phyloP scores from a whole-genome alignment of 768 basidiomycete genomes.

The Tricholoma hemisulphureum region DNA sequence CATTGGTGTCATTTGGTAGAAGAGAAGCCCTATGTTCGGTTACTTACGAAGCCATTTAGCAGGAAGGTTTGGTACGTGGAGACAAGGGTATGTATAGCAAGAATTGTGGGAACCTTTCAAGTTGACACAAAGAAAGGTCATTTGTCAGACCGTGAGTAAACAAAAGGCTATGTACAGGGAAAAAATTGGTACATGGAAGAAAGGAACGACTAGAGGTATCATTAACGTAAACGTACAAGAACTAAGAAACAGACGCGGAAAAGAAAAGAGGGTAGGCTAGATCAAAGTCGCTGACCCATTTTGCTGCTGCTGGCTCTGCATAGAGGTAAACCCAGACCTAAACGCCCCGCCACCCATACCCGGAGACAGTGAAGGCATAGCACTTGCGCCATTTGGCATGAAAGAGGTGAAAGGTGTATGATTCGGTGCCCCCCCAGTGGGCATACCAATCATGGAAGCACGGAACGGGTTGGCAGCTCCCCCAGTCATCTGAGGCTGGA shows the following conservation, averaged over 20 bases:
- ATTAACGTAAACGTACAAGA: not conserved
- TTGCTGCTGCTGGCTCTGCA: constrained; percentile 36
- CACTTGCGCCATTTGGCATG: constrained; percentile 12
- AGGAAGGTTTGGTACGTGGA: not conserved
- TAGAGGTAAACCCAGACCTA: constrained; percentile 18
- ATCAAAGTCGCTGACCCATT: constrained; percentile 50
- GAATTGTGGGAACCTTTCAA: not conserved
- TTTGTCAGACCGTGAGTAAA: not conserved
- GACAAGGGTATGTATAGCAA: no score
- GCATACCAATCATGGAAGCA: constrained; percentile 47
- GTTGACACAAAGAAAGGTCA: not conserved
- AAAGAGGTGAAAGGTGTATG: constrained; percentile 17
- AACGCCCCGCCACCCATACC: constrained; percentile 22
- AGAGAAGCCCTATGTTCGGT: not conserved
- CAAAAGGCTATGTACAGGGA: not conserved
- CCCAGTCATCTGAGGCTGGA: constrained; percentile 65
- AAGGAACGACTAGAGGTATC: no score
- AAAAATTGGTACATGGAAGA: not conserved
- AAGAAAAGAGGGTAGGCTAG: constrained; percentile 26
- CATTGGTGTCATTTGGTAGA: not conserved
- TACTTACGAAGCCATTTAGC: not conserved
- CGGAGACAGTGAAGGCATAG: constrained; percentile 10
- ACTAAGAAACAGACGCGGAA: constrained; percentile 14
- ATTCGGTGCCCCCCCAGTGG: constrained; percentile 8
- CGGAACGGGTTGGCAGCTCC: constrained; percentile 62